A percentile compares a stretch with the other conserved stretches of the same genome.
Conservation (phyloP, 495 filamentous ascomycete genomes). For the Xylaria curta region DNA sequence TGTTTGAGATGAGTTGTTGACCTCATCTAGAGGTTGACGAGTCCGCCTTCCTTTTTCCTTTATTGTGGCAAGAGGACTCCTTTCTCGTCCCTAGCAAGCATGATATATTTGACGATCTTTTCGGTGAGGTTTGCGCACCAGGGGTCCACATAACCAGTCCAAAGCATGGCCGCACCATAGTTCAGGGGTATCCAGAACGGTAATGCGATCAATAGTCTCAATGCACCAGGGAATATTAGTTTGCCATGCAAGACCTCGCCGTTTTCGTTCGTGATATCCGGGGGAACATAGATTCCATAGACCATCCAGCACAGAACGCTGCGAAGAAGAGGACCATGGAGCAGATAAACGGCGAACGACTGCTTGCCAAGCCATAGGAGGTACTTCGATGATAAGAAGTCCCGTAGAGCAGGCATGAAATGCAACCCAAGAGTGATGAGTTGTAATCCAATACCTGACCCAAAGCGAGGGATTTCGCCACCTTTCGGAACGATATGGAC, state of each 20-base stretch:
- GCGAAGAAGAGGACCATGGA: slow-evolving; percentile 69
- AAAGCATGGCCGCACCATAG: slow-evolving; percentile 63
- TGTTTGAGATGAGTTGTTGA: not conserved
- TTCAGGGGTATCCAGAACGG: slow-evolving; percentile 65
- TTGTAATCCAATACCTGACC: slow-evolving; percentile 61
- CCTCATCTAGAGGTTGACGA: not conserved
- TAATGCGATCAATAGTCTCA: slow-evolving; percentile 51
- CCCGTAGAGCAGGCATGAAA: slow-evolving; percentile 62
- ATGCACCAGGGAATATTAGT: slow-evolving; percentile 45
- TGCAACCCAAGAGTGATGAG: slow-evolving; percentile 61
- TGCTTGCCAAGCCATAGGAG: slow-evolving; percentile 72
- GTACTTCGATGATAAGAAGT: slow-evolving; percentile 59
- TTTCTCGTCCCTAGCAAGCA: slow-evolving; percentile 58
- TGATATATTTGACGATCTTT: slow-evolving; percentile 61
- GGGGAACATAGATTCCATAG: slow-evolving; percentile 63
- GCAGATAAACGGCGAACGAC: slow-evolving; percentile 72
- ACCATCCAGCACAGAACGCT: slow-evolving; percentile 69
- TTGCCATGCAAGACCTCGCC: slow-evolving; percentile 47
- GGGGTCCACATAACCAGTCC: slow-evolving; percentile 71
- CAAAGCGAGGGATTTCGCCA: slow-evolving; percentile 61
- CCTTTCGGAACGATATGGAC: slow-evolving; percentile 62
- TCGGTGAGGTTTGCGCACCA: slow-evolving; percentile 67
- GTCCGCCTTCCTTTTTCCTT: not conserved
- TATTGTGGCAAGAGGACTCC: slow-evolving; percentile 45
- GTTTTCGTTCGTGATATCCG: slow-evolving; percentile 56